Evolutionary conservation across 257 asterid species (phyloP), one percentile per base, ranked within the genome.

Genomic region (Knoxia roxburghii): DNA sequence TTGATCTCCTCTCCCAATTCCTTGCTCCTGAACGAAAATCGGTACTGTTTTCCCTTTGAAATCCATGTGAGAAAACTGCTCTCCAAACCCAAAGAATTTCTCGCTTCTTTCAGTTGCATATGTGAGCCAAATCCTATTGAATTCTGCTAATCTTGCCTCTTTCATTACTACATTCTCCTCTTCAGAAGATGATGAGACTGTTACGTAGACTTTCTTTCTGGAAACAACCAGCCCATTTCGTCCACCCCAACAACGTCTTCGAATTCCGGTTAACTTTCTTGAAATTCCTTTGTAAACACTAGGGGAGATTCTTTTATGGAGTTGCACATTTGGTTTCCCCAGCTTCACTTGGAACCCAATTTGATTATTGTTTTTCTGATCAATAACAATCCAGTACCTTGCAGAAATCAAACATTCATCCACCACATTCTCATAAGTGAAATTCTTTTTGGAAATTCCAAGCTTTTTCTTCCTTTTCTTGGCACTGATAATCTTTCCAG

Each of bases 1-100:
- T 49, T 92, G 98, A 65, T 89, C 98, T 5, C 98, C 98, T 81
- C 98, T 85, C 61, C 98, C 98, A 65, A 92, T 92, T 33, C 98
- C 98, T 71, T 92, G 98, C 75, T 92, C 98, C 75, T 92, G 98
- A 75, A 92, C 97, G 43, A 92, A 82, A 21, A 92, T 89, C 0
- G 98, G 98, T 8, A 92, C 96, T 63, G 73, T 81, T 61, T 77
- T 92, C 46, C 98, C 98, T 79, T 89, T 89, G 13, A 92, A 87
- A 64, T 92, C 86, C 87, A 92, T 82, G 53, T 86, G 87, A 62
- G 98, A 86, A 63, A 92, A 92, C 86, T 92, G 97, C 90, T 89
- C 96, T 12, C 98, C 98, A 49, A 93, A 89, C 1, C 98, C 97
- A 68, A 68, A 89, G 57, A 87, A 84, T 68, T 85, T 85, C 84